These are phyloP conservation scores for Strigomonas culicis DNA, from an alignment of 208 protist species.

Conservation along the genomic window DNA sequence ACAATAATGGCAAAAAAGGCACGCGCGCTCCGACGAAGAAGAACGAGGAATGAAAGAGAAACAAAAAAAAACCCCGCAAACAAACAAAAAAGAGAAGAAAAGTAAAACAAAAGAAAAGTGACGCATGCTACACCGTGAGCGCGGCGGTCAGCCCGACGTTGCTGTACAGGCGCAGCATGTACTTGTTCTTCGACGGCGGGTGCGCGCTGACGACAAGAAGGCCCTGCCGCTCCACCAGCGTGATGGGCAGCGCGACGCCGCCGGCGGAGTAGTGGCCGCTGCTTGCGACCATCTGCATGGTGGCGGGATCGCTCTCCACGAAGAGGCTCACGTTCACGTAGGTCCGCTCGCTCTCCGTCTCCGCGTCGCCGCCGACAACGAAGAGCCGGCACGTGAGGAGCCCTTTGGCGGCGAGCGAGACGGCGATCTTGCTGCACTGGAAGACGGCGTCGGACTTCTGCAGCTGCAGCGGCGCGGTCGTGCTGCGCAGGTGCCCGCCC, in stretches of 20 bases:
- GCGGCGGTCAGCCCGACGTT: conserved; percentile 31
- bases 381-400: conserved; percentile 50
- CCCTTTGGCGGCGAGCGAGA: conserved; percentile 25
- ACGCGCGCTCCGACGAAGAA: too few relatives aligned
- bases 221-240: conserved; percentile 44
- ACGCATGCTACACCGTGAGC: conserved; percentile 27
- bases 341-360: conserved; percentile 19
- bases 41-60: too few relatives aligned
- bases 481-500: conserved; percentile 10
- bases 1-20: too few relatives aligned
- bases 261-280: conserved; percentile 42
- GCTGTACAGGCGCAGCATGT: conserved; percentile 61
- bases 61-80: neutral
- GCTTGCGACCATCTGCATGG: conserved; percentile 57
- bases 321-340: conserved; percentile 58
- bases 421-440: conserved; percentile 48
- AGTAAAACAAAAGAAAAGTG: conserved; percentile 9
- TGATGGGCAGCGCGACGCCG: conserved; percentile 37
- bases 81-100: neutral
- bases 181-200: conserved; percentile 40
- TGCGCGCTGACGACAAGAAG: conserved; percentile 57
- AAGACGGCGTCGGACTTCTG: conserved; percentile 45
- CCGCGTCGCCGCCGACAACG: conserved; percentile 35
- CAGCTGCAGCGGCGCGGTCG: conserved; percentile 20
- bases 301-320: conserved; percentile 26